A percentile compares a stretch with the other conserved stretches of the same genome.
Evolutionary conservation across 2,329 filamentous ascomycete species (phyloP).

Genomic region (Tolypocladium sp.): DNA sequence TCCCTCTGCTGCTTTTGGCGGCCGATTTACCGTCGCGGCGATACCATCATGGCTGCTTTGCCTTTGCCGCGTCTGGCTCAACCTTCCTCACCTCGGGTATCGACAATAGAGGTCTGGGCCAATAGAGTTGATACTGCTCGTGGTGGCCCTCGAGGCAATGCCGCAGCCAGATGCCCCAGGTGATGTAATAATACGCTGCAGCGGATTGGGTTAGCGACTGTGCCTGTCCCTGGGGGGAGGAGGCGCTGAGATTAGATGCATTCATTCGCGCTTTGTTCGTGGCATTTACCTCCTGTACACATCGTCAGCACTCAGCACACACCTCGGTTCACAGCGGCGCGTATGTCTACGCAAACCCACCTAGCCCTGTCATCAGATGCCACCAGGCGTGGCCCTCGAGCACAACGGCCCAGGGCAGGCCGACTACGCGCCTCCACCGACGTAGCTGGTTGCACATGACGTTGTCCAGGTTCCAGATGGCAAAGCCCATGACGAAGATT

Average conservation of each 20-base stretch:
- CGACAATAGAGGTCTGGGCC: conserved; percentile 52
- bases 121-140: conserved; percentile 61
- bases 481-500: conserved; percentile 66
- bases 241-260: neutral
- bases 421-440: conserved; percentile 55
- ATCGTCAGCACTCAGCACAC: neutral
- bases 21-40: neutral
- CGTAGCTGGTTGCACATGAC: conserved; percentile 60
- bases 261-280: neutral
- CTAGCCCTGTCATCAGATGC: conserved; percentile 74
- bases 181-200: conserved; percentile 71
- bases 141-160: conserved; percentile 66
- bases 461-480: conserved; percentile 74
- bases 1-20: neutral
- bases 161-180: conserved; percentile 75
- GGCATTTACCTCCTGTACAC: neutral
- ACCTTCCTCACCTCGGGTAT: conserved; percentile 36
- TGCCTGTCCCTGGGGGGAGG: neutral
- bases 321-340: neutral
- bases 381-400: conserved; percentile 51
- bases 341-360: conserved; percentile 25
- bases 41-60: conserved; percentile 5
- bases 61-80: conserved; percentile 13
- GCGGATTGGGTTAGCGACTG: neutral
- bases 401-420: conserved; percentile 71